Conservation (phyloP, 1,139 yeast genomes). For the Geotrichum reessii region DNA sequence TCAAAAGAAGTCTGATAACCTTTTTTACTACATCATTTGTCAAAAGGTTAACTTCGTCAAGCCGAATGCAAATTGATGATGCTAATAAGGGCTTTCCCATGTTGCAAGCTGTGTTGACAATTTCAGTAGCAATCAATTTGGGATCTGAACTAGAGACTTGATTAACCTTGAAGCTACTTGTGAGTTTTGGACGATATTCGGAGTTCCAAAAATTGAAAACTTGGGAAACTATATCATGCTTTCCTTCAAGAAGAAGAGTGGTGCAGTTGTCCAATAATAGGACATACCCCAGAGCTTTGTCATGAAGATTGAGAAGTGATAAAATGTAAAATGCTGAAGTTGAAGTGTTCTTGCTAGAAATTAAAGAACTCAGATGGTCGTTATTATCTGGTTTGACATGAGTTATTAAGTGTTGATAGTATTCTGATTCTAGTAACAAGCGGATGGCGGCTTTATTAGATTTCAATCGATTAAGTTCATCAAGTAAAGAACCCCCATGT, state of each 20-base stretch:
- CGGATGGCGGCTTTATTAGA: background rate
- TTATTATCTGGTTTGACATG: background rate
- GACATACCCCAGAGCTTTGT: background rate
- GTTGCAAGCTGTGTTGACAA: constrained; percentile 2
- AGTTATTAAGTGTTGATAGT: background rate
- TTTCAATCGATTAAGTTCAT: background rate
- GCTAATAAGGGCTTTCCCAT: constrained; percentile 23
- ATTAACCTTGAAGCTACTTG: background rate
- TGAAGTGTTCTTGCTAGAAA: constrained; percentile 1
- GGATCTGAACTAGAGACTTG: background rate
- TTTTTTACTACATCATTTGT: constrained; percentile 8
- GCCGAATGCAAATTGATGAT: constrained; percentile 22
- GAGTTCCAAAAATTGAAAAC: constrained; percentile 4
- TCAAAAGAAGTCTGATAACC: constrained; percentile 19
- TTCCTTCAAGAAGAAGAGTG: constrained; percentile 2
- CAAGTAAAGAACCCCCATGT: background rate
- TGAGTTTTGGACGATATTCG: background rate
- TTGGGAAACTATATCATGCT: background rate
- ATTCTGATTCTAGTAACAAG: background rate
- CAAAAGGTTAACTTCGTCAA: constrained; percentile 16
- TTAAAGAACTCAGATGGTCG: background rate
- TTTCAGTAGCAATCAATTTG: background rate
- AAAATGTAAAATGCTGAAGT: constrained; percentile 10
- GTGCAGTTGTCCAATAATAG: constrained; percentile 9
- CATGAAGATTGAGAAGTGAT: background rate